Evolutionary conservation across 495 filamentous ascomycete species (phyloP).

Genomic region (Penicillium canescens): DNA sequence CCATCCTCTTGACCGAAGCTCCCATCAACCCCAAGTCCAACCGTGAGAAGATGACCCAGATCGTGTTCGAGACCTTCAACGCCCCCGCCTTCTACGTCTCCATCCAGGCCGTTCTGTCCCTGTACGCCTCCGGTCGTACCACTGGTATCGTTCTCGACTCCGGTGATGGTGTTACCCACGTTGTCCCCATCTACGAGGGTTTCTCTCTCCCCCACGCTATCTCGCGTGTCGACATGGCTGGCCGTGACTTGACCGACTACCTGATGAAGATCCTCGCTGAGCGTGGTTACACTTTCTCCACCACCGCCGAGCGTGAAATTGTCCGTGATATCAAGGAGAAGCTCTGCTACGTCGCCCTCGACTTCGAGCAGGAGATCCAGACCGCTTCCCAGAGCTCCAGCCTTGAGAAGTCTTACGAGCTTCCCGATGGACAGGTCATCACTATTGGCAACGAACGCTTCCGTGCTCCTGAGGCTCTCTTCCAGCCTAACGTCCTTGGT

Average conservation of each 20-base stretch:
- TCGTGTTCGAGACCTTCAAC: slow-evolving; percentile 99
- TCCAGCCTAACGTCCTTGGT: slow-evolving; percentile 97
- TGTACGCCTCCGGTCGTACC: slow-evolving; percentile 99
- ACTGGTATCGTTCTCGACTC: slow-evolving; percentile 99
- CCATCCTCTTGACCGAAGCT: slow-evolving; percentile 96
- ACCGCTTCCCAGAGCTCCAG: slow-evolving; percentile 96
- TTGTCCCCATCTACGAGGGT: slow-evolving; percentile 99
- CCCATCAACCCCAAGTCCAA: slow-evolving; percentile 99
- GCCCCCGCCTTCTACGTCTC: slow-evolving; percentile 99
- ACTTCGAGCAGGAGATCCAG: slow-evolving; percentile 99
- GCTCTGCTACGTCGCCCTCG: slow-evolving; percentile 98
- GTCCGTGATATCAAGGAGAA: slow-evolving; percentile 99
- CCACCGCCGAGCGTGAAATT: slow-evolving; percentile 99
- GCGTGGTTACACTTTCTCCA: slow-evolving; percentile 99
- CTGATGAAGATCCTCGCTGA: slow-evolving; percentile 99
- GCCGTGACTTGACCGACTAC: slow-evolving; percentile 99
- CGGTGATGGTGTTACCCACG: slow-evolving; percentile 99
- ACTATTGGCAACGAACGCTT: slow-evolving; percentile 99
- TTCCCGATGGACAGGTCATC: slow-evolving; percentile 99
- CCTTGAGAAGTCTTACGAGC: slow-evolving; percentile 99
- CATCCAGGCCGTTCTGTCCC: slow-evolving; percentile 97
- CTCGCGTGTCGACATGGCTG: slow-evolving; percentile 99
- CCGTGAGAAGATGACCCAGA: slow-evolving; percentile 99
- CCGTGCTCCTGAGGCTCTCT: slow-evolving; percentile 98
- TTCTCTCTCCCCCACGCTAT: slow-evolving; percentile 99